Percentiles rank a stretch among this genome's conserved stretches.
Evolutionary conservation across 495 filamentous ascomycete species (phyloP).

Genomic region (Penicillium ochrochloron): DNA sequence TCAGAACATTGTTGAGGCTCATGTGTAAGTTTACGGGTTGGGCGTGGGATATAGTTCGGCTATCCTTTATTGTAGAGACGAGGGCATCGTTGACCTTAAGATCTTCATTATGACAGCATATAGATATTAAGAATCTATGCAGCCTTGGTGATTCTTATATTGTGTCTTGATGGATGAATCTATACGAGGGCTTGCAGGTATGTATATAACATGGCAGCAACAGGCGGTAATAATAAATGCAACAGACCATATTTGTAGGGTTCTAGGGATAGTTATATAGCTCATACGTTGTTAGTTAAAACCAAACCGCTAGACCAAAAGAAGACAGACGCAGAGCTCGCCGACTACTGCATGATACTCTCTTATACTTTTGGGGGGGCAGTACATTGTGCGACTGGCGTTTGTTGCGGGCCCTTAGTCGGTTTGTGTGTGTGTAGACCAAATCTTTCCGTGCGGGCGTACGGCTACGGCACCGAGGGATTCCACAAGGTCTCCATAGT

Average conservation of each 20-base stretch:
- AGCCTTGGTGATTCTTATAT: not conserved
- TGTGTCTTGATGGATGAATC: not conserved
- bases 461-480: constrained; percentile 20
- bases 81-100: not conserved
- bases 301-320: constrained; percentile 6
- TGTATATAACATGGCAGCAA: not conserved
- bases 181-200: not conserved
- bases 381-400: constrained; percentile 5
- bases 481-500: constrained; percentile 22
- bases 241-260: not conserved
- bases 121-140: not conserved
- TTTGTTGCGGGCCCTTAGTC: not conserved
- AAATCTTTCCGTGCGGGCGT: constrained; percentile 19
- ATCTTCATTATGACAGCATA: not conserved
- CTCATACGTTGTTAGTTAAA: not conserved
- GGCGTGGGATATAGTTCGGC: constrained; percentile 5
- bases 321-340: not conserved
- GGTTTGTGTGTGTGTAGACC: constrained; percentile 9
- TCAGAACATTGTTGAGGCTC: constrained; percentile 7
- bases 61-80: not conserved
- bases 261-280: not conserved
- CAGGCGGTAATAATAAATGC: constrained; percentile 8
- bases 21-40: constrained; percentile 1
- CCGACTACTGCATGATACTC: not conserved
- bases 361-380: not conserved